Percentiles rank a stretch among this genome's conserved stretches.
These are phyloP conservation scores for Sphagnum fallax DNA, from an alignment of 228 moss, liverwort and hornwort genomes.

Conservation along the genomic window DNA sequence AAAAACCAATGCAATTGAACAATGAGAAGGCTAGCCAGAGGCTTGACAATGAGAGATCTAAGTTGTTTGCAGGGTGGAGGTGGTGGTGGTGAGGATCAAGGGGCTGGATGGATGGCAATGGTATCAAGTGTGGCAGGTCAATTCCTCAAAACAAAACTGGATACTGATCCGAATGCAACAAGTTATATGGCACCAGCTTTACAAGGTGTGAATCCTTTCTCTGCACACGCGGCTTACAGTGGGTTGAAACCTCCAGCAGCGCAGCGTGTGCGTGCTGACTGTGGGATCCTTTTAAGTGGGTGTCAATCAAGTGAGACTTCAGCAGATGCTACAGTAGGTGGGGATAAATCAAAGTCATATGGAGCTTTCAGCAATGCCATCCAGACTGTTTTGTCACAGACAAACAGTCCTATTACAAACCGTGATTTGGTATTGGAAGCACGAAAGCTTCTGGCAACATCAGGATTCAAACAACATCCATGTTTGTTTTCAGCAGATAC, in stretches of 20 bases:
- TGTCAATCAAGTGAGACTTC: conserved; percentile 70
- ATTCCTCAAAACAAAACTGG: conserved; percentile 36
- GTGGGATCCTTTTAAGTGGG: conserved; percentile 61
- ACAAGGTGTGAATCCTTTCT: conserved; percentile 11
- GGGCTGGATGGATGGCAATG: conserved; percentile 22
- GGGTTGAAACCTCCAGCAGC: conserved; percentile 31
- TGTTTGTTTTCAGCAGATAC: conserved; percentile 60
- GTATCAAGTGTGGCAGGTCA: conserved; percentile 41
- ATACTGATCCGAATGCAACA: conserved; percentile 31
- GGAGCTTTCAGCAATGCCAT: conserved; percentile 74
- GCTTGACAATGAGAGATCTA: neutral
- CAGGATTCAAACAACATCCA: conserved; percentile 70
- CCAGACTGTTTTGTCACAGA: conserved; percentile 28
- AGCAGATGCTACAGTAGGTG: conserved; percentile 65
- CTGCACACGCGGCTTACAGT: conserved; percentile 18
- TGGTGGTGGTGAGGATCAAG: conserved; percentile 6
- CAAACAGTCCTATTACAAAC: conserved; percentile 34
- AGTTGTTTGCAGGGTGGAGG: conserved; percentile 19
- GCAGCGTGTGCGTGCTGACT: conserved; percentile 26
- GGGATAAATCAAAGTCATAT: conserved; percentile 57
- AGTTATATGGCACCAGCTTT: conserved; percentile 35
- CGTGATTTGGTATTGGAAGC: conserved; percentile 38
- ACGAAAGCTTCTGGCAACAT: conserved; percentile 26
- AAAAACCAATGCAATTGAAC: too few species aligned
- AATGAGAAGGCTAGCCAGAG: too few species aligned